These are phyloP conservation scores for Aspergillus saccharolyticus DNA, from an alignment of 495 filamentous ascomycete genomes.

Conservation along the genomic window DNA sequence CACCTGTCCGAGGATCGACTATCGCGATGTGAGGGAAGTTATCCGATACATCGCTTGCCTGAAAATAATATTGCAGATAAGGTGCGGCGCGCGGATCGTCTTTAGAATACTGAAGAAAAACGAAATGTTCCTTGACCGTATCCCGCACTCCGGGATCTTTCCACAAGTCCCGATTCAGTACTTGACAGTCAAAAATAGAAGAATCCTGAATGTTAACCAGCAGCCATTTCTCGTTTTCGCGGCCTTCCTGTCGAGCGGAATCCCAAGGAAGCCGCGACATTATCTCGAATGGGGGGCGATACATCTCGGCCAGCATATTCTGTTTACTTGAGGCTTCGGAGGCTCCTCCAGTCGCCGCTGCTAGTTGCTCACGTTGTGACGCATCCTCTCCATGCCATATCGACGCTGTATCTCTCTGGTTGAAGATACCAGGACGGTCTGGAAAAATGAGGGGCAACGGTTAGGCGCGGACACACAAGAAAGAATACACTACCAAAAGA, in stretches of 20 bases:
- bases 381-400: slow-evolving; percentile 67
- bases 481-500: not conserved
- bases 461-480: slow-evolving; percentile 6
- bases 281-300: slow-evolving; percentile 82
- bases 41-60: slow-evolving; percentile 61
- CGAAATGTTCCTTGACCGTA: slow-evolving; percentile 83
- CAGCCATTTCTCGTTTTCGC: slow-evolving; percentile 85
- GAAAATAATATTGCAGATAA: slow-evolving; percentile 89
- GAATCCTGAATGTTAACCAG: slow-evolving; percentile 92
- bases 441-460: slow-evolving; percentile 1
- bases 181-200: slow-evolving; percentile 86
- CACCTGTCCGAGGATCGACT: slow-evolving; percentile 90
- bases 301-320: slow-evolving; percentile 78
- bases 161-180: slow-evolving; percentile 92
- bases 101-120: slow-evolving; percentile 90
- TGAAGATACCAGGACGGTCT: slow-evolving; percentile 75
- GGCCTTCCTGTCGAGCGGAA: slow-evolving; percentile 74
- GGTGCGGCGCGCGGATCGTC: slow-evolving; percentile 66
- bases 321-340: slow-evolving; percentile 67
- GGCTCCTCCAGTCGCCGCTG: slow-evolving; percentile 65
- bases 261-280: slow-evolving; percentile 75
- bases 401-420: slow-evolving; percentile 61
- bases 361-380: slow-evolving; percentile 46
- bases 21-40: slow-evolving; percentile 94
- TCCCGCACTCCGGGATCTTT: slow-evolving; percentile 73